These are phyloP conservation scores for Vaccinium myrtillus DNA, from an alignment of 148 eudicot genomes.

Conservation along the genomic window DNA sequence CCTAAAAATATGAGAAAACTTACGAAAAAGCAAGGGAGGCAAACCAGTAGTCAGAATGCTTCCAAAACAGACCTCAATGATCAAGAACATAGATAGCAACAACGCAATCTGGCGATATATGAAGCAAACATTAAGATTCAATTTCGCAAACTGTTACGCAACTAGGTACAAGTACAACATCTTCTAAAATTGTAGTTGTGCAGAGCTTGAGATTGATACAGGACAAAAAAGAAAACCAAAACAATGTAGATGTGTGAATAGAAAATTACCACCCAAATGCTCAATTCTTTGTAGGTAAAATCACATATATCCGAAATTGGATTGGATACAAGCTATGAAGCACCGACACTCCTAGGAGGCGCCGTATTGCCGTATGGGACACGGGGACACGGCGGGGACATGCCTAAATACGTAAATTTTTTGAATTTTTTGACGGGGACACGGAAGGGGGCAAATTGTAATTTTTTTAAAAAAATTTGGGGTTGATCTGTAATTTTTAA, in stretches of 20 bases:
- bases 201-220: background rate
- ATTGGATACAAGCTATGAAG: background rate
- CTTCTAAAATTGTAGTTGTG: background rate
- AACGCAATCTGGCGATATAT: background rate
- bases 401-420: no score
- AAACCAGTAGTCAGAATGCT: background rate
- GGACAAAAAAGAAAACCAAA: background rate
- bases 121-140: background rate
- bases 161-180: background rate
- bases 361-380: no score
- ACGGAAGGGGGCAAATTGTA: no score
- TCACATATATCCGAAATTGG: background rate
- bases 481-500: no score
- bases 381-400: no score
- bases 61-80: background rate
- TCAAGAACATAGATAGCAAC: background rate
- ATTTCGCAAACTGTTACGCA: background rate
- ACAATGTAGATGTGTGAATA: background rate
- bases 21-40: background rate
- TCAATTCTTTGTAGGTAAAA: background rate
- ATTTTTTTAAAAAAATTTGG: no score
- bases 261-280: slow-evolving; percentile 1
- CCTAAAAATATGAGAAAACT: background rate
- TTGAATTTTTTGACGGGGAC: no score
- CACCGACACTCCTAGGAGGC: no score